Evolutionary conservation across 768 basidiomycete genomes (phyloP), one percentile per base, ranked within the genome.

Genomic region (Calocybe indica): DNA sequence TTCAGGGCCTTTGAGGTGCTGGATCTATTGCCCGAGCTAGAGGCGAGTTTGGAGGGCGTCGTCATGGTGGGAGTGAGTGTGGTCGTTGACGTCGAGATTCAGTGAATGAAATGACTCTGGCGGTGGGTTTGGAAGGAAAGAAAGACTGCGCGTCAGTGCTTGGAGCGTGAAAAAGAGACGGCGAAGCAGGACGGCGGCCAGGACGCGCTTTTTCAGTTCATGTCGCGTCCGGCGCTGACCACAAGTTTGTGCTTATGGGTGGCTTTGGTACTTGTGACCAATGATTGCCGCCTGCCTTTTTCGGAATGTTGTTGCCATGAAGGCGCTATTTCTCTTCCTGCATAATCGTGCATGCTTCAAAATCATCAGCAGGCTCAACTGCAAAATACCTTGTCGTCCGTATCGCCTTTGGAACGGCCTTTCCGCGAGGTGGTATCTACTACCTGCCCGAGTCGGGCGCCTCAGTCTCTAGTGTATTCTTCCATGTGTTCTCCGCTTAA

Each of bases 1-100:
- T 83, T 80, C 54, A 83, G 74, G 36, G 78, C 64, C 60, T 79
- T 82, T 47, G 75, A 76, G 46, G 62, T 60, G 48, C 65, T 66
- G 12, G 74, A 52, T 54, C 66, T 69, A 43, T 63, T 55, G 22
- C 60, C 63, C 34, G 69, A 66, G 51, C 57, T 62, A 47, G 68
- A 68, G 44, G 64, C 51, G 45, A 68, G 66, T 59, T 70, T 63
- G 32, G 73, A 68, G 28, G 68, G 58, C 49, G 67, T 66, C 52
- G 70, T 51, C 69, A 74, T 74, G 57, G 54, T 54, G 47, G 46
- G 41, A 45, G 46, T 29, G 36, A 35, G 50, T 53, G 50, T 41
- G 45, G 44, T 55, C 22, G 22, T 22, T 22, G 22, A 22, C 22
- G 22, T 22, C 22, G 22, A 22, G 22, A 22, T 22, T 52, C 29